Base-by-base conservation (phyloP, 352 stramenopile genomes). In the Pythium apleroticum region DNA sequence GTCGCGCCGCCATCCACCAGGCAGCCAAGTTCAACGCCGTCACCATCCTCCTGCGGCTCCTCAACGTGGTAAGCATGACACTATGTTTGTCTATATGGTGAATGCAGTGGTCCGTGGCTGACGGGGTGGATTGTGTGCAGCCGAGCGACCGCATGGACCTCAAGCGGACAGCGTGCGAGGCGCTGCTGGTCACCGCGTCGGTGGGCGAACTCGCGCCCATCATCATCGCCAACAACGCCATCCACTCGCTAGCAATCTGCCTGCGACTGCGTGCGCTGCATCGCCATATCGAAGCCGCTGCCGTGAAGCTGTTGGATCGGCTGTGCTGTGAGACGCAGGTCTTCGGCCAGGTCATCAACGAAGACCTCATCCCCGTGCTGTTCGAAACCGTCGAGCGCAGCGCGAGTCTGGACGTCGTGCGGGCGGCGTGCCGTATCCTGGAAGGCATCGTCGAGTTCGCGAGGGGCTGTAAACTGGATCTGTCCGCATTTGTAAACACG, bases 401-500 rank as follows among this genome's bases (percentile, higher is more conserved):
- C 27, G 67, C 64, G 11, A 81, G 74, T 0, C 46, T 79, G 19
- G 84, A 96, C 22, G 77, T 88, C 1, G 66, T 76, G 14, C 60
- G 64, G 0, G 66, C 73, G 0, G 68, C 81, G 1, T 92, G 87
- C 27, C 66, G 80, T 9, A 84, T 97, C 4, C 66, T 97, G 6
- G 89, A 91, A 27, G 72, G 78, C 3, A 50, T 96, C 14, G 86
- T 85, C 1, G 73, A 78, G 17, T 90, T 90, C 70, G 80, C 84
- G 4, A 52, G 66, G 10, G 53, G 77, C 11, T 86, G 81, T 43
- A 83, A 79, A 24, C 58, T 91, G 24, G 84, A 91, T 53, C 25
- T 93, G 6, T 72, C 72, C 10, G 60, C 75, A 22, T 89, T 84
- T 33, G n/a, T 89, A 33, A 43, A 30, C 22, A 65, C 74, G 8